Conservation (phyloP, 1,139 yeast genomes). For the Pichia sp. region DNA sequence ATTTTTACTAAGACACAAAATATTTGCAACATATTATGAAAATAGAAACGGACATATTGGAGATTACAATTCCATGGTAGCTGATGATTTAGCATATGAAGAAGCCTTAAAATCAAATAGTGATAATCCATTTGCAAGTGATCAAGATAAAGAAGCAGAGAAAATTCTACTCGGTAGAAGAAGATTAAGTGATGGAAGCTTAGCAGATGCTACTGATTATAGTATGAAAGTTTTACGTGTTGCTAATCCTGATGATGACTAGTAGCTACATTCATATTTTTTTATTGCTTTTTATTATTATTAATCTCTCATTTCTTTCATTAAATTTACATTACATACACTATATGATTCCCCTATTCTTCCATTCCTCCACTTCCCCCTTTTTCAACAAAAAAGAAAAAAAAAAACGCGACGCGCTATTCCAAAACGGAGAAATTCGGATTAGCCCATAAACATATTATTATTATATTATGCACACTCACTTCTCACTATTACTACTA, state of each 20-base stretch:
- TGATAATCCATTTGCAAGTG: slow-evolving; percentile 29
- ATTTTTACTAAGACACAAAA: slow-evolving; percentile 44
- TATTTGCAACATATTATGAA: slow-evolving; percentile 40
- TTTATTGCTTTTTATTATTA: neutral
- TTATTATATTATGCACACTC: too few relatives aligned
- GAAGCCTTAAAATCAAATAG: slow-evolving; percentile 31
- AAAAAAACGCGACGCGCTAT: too few relatives aligned
- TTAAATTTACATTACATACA: too few relatives aligned
- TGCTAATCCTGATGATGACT: slow-evolving; percentile 57
- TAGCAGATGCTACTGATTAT: slow-evolving; percentile 76
- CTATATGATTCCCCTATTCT: too few relatives aligned
- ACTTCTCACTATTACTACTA: too few relatives aligned
- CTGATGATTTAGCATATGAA: slow-evolving; percentile 54
- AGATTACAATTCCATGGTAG: slow-evolving; percentile 46
- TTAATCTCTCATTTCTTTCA: neutral
- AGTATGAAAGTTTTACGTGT: slow-evolving; percentile 66
- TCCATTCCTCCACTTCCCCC: too few relatives aligned
- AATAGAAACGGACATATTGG: slow-evolving; percentile 30
- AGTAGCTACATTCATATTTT: neutral
- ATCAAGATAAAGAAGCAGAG: slow-evolving; percentile 24
- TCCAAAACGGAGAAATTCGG: too few relatives aligned
- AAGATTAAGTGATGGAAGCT: slow-evolving; percentile 64
- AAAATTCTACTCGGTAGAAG: slow-evolving; percentile 58
- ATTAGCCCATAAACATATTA: too few relatives aligned
- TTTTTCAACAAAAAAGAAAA: too few relatives aligned